phyloP scores from a whole-genome alignment of 176 grass and related monocot species.

The Oryza glaberrima region DNA sequence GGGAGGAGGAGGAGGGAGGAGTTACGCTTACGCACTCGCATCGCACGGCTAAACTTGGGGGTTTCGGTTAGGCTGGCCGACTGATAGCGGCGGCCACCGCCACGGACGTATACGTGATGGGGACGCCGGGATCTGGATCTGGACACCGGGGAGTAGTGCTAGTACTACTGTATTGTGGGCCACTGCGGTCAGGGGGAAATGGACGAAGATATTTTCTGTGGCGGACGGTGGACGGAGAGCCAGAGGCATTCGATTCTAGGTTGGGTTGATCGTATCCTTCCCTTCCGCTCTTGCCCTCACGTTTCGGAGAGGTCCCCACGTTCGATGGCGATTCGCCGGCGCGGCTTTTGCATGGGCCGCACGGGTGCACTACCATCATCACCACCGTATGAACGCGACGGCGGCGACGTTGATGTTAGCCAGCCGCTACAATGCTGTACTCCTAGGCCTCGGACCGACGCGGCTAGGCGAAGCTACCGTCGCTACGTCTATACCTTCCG shows the following conservation, averaged over 20 bases:
- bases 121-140: conserved; percentile 46
- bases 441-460: not conserved
- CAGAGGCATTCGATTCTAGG: not conserved
- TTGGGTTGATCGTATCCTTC: not conserved
- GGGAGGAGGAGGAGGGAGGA: not conserved
- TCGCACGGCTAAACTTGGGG: conserved; percentile 8
- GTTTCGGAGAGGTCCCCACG: not conserved
- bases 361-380: not conserved
- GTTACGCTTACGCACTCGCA: not conserved
- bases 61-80: not conserved
- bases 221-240: not conserved
- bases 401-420: not conserved
- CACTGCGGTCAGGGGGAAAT: not conserved
- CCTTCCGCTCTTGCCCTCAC: not conserved
- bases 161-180: not conserved
- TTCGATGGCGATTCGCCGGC: not conserved
- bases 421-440: not conserved
- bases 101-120: not conserved
- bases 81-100: not conserved
- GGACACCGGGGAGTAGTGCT: not conserved
- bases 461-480: not conserved
- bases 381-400: not conserved
- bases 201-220: not conserved
- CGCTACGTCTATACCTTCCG: no score
- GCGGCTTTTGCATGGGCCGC: not conserved